phyloP scores from a whole-genome alignment of 2,329 filamentous ascomycete species.

The Colletotrichum sansevieriae region DNA sequence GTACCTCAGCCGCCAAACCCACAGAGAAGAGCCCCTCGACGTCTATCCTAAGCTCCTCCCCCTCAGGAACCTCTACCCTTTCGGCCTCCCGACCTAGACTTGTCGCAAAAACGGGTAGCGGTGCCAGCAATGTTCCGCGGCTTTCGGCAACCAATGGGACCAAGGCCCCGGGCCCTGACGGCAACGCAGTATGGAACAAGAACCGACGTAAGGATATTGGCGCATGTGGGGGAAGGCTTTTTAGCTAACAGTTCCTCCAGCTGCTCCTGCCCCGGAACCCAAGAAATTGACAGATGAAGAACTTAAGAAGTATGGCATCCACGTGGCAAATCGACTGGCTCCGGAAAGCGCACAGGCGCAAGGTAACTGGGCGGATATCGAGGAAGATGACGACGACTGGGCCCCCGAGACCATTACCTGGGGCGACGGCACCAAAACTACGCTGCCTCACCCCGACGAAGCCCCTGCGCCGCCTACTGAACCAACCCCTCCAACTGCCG shows the following conservation, averaged over 20 bases:
- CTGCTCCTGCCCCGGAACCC: constrained; percentile 75
- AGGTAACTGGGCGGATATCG: constrained; percentile 90
- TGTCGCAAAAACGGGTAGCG: constrained; percentile 79
- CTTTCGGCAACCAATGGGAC: constrained; percentile 66
- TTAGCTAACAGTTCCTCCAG: constrained; percentile 54
- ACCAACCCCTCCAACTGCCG: constrained; percentile 46
- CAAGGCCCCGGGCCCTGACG: constrained; percentile 75
- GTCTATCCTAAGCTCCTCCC: constrained; percentile 58
- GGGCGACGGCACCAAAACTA: constrained; percentile 89
- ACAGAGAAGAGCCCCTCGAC: constrained; percentile 63
- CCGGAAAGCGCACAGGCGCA: constrained; percentile 81
- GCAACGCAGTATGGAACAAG: constrained; percentile 87
- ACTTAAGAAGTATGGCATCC: constrained; percentile 87
- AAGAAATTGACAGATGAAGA: constrained; percentile 91
- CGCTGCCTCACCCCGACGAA: constrained; percentile 74
- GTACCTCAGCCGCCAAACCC: constrained; percentile 61
- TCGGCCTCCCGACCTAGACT: constrained; percentile 76
- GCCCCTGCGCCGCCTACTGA: constrained; percentile 47
- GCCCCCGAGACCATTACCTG: constrained; percentile 87
- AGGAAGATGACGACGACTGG: constrained; percentile 91
- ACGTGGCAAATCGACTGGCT: constrained; percentile 83
- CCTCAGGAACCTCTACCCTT: constrained; percentile 59
- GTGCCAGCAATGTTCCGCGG: constrained; percentile 63
- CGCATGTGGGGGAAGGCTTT: constrained; percentile 1
- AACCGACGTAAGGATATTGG: constrained; percentile 76